phyloP scores from a whole-genome alignment of 176 grass and related monocot species.

The Melocanna baccifera region DNA sequence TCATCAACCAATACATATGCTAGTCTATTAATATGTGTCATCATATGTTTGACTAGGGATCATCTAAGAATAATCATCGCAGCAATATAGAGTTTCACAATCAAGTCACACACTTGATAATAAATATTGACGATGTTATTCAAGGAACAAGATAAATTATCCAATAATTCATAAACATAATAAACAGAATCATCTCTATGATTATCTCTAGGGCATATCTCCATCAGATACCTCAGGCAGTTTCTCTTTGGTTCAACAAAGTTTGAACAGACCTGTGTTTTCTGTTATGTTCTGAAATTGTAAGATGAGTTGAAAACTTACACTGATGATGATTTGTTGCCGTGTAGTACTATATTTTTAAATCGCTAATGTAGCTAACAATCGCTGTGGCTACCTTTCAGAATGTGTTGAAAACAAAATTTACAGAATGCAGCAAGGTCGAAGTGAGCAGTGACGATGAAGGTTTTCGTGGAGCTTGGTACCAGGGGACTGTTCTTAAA shows the following conservation, averaged over 20 bases:
- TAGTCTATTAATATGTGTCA: no score
- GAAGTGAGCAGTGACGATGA: constrained; percentile 79
- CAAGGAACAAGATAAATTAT: no score
- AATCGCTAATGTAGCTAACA: neutral
- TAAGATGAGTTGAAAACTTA: neutral
- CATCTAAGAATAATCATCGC: no score
- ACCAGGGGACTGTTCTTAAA: constrained; percentile 47
- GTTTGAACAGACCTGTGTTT: neutral
- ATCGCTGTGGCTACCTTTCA: constrained; percentile 24
- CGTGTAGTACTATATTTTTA: neutral
- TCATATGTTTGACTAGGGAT: no score
- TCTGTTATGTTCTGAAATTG: neutral
- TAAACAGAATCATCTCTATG: no score
- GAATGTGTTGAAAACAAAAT: constrained; percentile 33
- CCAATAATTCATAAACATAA: no score
- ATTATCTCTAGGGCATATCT: no score
- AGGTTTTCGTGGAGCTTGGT: constrained; percentile 73
- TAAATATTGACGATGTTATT: no score
- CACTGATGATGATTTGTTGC: neutral
- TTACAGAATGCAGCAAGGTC: constrained; percentile 41
- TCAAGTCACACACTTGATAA: no score
- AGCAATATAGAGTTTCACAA: no score
- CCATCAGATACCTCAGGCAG: neutral
- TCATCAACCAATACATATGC: no score
- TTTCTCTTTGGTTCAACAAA: neutral